Conservation (phyloP, 768 basidiomycete genomes). For the Collybiopsis luxurians region DNA sequence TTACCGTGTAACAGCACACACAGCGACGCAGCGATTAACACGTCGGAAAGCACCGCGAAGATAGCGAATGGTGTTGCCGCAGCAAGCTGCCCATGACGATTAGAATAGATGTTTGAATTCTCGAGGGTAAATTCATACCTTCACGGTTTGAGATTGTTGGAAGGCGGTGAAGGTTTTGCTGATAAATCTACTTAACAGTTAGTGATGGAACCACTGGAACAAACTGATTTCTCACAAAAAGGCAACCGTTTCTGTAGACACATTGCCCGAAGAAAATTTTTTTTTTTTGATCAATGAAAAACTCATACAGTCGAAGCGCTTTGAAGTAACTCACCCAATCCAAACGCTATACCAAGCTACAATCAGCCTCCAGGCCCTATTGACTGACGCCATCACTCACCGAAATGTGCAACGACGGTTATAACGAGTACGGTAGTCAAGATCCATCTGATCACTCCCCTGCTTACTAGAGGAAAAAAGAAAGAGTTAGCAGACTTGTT, state of each 20-base stretch:
- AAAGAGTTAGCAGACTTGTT: too few species aligned
- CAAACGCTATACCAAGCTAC: slow-evolving; percentile 28
- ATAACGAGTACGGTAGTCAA: slow-evolving; percentile 16
- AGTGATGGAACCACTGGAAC: background rate
- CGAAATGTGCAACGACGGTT: slow-evolving; percentile 4
- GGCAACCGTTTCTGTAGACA: too few species aligned
- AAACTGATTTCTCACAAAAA: background rate
- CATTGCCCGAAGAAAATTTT: too few species aligned
- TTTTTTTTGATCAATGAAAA: too few species aligned
- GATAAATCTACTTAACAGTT: slow-evolving; percentile 31
- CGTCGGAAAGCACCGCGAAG: slow-evolving; percentile 43
- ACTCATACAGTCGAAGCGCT: background rate
- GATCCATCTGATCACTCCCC: slow-evolving; percentile 28
- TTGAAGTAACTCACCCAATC: slow-evolving; percentile 33
- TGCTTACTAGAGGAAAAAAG: slow-evolving; percentile 25
- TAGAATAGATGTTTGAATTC: background rate
- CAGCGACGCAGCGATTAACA: slow-evolving; percentile 38
- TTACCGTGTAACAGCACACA: slow-evolving; percentile 40
- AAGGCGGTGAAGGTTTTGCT: slow-evolving; percentile 31
- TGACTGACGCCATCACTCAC: slow-evolving; percentile 22
- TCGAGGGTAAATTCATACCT: too few species aligned
- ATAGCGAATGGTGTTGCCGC: slow-evolving; percentile 43
- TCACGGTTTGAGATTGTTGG: slow-evolving; percentile 25
- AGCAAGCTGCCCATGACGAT: slow-evolving; percentile 23
- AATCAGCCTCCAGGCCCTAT: slow-evolving; percentile 7